Evolutionary conservation across 2,329 filamentous ascomycete species (phyloP), one percentile per base, ranked within the genome.

Genomic region (Aspergillus terreus): DNA sequence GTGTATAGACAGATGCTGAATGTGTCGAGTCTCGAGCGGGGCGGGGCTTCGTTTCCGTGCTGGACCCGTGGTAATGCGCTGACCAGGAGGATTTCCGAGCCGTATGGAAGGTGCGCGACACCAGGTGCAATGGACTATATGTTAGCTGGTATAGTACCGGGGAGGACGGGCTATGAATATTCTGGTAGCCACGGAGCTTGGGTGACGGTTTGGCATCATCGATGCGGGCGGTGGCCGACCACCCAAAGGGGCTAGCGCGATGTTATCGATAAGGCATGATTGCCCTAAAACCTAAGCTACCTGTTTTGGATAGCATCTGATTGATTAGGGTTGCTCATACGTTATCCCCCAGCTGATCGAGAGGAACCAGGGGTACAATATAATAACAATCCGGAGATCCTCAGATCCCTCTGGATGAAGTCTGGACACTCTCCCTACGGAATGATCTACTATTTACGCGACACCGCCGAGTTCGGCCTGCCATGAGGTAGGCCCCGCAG

Each of bases 201-300:
- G 44, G 36, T 19, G 42, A 35, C 2, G 17, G 15, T 51, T 43
- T 40, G 27, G 49, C 42, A 50, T 50, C 47, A 43, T 46, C 17
- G 15, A 6, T 56, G 27, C 27, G 27, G 27, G 27, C 27, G 27
- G 27, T 30, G 58, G 58, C 57, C 53, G 51, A 32, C 19, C 35
- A 46, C 53, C 50, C 23, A 23, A 51, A 51, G 9, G 2, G 51
- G 51, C 47, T 58, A 59, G 58, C 30, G 43, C 19, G 1, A 5
- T 19, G 27, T 58, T 62, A 62, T 63, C 61, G 59, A 63, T 63
- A 63, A 61, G 53, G 44, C 10, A 4, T 30, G 9, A 1, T n/a
- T 46, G 44, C 25, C n/a, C 23, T 46, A 47, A 55, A 30, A 40
- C 49, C 52, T 53, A 21, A 44, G 35, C n/a, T 38, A 2, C 14